Percentiles rank a stretch among this genome's conserved stretches.
These are phyloP conservation scores for Didymella pomorum DNA, from an alignment of 2,329 filamentous ascomycete species.

Conservation along the genomic window DNA sequence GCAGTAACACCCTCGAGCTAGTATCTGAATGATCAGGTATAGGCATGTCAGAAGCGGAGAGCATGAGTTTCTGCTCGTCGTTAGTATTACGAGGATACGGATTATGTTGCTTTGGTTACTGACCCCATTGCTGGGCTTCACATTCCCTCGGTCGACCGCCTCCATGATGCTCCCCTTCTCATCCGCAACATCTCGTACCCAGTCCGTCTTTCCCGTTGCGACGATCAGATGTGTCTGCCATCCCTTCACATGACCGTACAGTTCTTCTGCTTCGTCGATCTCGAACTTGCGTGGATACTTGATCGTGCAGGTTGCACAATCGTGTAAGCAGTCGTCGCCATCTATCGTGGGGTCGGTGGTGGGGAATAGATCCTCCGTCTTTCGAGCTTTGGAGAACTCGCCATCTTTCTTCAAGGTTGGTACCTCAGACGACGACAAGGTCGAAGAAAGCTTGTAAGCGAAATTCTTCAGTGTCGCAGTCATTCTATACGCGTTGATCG, in stretches of 20 bases:
- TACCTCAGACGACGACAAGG: conserved; percentile 41
- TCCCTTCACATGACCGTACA: conserved; percentile 86
- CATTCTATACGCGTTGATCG: conserved; percentile 48
- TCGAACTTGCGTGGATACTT: conserved; percentile 77
- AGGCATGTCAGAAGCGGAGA: conserved; percentile 91
- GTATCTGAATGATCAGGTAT: conserved; percentile 72
- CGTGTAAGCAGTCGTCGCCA: conserved; percentile 86
- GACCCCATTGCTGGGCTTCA: conserved; percentile 73
- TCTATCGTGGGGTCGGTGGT: conserved; percentile 78
- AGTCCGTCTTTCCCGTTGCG: conserved; percentile 94
- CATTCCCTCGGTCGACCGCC: conserved; percentile 59
- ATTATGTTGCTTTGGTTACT: conserved; percentile 40
- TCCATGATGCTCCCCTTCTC: conserved; percentile 73
- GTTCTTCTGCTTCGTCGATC: conserved; percentile 76
- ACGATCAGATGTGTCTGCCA: conserved; percentile 92
- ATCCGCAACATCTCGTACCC: conserved; percentile 84
- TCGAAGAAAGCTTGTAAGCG: conserved; percentile 48
- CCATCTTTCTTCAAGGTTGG: conserved; percentile 43
- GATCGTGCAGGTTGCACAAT: conserved; percentile 83
- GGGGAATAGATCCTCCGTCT: conserved; percentile 70
- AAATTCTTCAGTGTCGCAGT: conserved; percentile 48
- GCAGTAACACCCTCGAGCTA: conserved; percentile 77
- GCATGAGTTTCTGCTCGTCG: conserved; percentile 74
- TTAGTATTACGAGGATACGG: neutral
- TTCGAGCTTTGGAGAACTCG: conserved; percentile 59